phyloP scores from a whole-genome alignment of 2,329 filamentous ascomycete species.

The Chaetomiaceae sp. region DNA sequence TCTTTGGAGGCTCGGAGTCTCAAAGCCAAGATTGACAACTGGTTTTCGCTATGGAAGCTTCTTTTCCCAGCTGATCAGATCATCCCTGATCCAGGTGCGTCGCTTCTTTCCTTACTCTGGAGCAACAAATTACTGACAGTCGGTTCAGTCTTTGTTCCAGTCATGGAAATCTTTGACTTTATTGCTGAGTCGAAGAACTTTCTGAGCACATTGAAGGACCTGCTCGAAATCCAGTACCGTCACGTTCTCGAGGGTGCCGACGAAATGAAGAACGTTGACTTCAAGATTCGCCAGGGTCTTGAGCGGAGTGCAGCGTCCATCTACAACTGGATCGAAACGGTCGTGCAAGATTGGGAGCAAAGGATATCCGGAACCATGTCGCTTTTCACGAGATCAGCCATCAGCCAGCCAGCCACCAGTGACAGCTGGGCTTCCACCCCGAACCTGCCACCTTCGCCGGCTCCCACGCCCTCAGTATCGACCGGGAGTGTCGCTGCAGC shows the following conservation, averaged over 20 bases:
- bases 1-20: conserved; percentile 25
- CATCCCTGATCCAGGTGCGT: conserved; percentile 24
- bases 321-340: conserved; percentile 27
- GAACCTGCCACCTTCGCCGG: conserved; percentile 23
- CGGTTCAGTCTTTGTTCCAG: conserved; percentile 24
- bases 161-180: conserved; percentile 27
- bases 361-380: conserved; percentile 20
- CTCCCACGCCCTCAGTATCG: conserved; percentile 22
- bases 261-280: conserved; percentile 16
- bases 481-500: conserved; percentile 5
- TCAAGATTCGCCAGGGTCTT: conserved; percentile 25
- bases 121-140: not conserved
- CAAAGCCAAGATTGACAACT: conserved; percentile 27
- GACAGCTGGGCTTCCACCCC: conserved; percentile 21
- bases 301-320: conserved; percentile 23
- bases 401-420: conserved; percentile 9
- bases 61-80: conserved; percentile 22
- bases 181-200: conserved; percentile 25
- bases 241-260: conserved; percentile 22
- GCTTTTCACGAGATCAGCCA: conserved; percentile 14
- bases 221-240: conserved; percentile 25
- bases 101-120: not conserved
- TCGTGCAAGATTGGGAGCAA: conserved; percentile 25
- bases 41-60: conserved; percentile 26
- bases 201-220: conserved; percentile 19